Evolutionary conservation across 306 rosid genomes (phyloP).

Genomic region (Hippophae tibetana): DNA sequence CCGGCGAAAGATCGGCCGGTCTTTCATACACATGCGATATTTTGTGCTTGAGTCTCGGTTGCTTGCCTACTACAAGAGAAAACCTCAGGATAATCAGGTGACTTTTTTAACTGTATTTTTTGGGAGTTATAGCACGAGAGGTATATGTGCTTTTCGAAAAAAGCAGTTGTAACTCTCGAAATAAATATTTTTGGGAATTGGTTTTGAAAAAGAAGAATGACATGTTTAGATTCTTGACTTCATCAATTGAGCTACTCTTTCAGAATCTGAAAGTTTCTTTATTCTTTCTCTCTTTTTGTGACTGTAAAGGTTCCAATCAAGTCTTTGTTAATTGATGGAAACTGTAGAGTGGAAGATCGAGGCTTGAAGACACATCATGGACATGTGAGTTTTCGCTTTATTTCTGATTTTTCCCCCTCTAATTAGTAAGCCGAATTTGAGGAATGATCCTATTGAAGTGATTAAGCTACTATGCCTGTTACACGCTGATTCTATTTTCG

Average conservation of each 20-base stretch:
- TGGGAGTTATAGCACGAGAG: background rate
- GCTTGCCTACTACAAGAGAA: conserved; percentile 87
- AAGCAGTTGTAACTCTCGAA: background rate
- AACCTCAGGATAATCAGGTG: conserved; percentile 94
- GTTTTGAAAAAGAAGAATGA: background rate
- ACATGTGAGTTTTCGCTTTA: conserved; percentile 53
- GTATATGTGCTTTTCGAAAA: conserved; percentile 1
- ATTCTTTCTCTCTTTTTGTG: conserved; percentile 18
- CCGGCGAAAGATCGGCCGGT: conserved; percentile 89
- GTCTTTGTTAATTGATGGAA: conserved; percentile 81
- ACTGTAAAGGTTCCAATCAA: conserved; percentile 76
- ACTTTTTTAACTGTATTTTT: background rate
- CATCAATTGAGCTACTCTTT: background rate
- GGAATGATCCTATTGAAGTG: background rate
- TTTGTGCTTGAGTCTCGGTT: conserved; percentile 90
- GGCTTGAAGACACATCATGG: conserved; percentile 99
- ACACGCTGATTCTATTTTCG: too few species aligned
- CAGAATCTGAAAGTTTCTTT: conserved; percentile 2
- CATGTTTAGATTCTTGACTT: background rate
- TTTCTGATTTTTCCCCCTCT: conserved; percentile 12
- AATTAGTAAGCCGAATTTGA: background rate
- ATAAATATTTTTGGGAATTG: background rate
- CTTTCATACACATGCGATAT: conserved; percentile 93
- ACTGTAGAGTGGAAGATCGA: conserved; percentile 99
- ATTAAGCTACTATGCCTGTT: background rate